Base-by-base conservation (phyloP, 129 eudicot species). In the Heracleum sosnowskyi region DNA sequence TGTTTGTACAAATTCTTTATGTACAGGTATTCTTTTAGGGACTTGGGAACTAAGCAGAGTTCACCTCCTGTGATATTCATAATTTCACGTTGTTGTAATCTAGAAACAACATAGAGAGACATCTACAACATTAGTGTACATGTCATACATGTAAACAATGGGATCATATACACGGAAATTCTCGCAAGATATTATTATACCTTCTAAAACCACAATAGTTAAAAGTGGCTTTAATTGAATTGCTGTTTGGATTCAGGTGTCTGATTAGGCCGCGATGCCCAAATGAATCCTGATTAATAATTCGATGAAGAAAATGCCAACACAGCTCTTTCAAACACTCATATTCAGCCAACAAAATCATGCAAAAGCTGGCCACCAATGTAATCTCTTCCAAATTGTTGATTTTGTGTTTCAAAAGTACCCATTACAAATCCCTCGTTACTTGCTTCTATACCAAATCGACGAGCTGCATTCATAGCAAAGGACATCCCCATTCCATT, bases 291-390 rank as follows among this genome's bases (percentile, higher is more conserved):
- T 47, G 11, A 11, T 28, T 44, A n/a, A 75, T 44, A 15, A 53
- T 57, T 76, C 70, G 16, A 37, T 57, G 36, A 37, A 22, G 57
- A 18, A 20, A 24, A 47, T 45, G 24, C 35, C 63, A 41, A 40
- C 13, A 1, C 39, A 45, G 62, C 62, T 45, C 75, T 71, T n/a
- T 4, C 0, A 55, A 34, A 35, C 0, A 55, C 8, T 24, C 31
- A 29, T 77, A n/a, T 60, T 86, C 86, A 88, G 37, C 92, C 90
- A 73, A 83, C 90, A 80, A 86, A 84, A 84, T 89, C 90, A 68
- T 83, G 88, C 78, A 86, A 46, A 69, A 89, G 75, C 40, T 82
- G 86, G 34, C 88, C 84, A 3, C 87, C 83, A 0, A 85, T 73
- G 15, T 77, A 74, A 34, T 82, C 84, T 64, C 86, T 79, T 57